Percentiles rank a stretch among this genome's conserved stretches.
phyloP scores from a whole-genome alignment of 148 eudicot genomes.

The Hydrangea macrophylla region DNA sequence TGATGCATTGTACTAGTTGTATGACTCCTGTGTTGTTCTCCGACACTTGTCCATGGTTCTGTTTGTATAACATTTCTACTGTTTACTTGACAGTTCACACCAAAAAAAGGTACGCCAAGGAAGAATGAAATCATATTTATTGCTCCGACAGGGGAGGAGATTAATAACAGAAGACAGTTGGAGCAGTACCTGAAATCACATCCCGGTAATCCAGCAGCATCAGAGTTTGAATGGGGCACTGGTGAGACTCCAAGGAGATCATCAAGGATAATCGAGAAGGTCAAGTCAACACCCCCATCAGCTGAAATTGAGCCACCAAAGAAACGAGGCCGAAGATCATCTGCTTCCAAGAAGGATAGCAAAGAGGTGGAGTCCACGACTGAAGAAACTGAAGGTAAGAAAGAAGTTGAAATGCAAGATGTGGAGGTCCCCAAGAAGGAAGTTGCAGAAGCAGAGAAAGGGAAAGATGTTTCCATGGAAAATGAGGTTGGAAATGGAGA shows the following conservation, averaged over 20 bases:
- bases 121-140: conserved; percentile 65
- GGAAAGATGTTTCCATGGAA: conserved; percentile 14
- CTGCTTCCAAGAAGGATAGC: conserved; percentile 47
- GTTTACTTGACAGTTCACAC: conserved; percentile 41
- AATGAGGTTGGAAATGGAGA: conserved; percentile 12
- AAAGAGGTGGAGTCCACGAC: conserved; percentile 32
- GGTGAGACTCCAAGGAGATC: conserved; percentile 91
- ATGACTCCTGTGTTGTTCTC: not conserved
- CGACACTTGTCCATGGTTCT: not conserved
- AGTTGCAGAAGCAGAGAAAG: not conserved
- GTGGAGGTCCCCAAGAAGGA: conserved; percentile 25
- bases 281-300: conserved; percentile 40
- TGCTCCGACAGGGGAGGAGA: conserved; percentile 81
- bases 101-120: conserved; percentile 64
- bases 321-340: conserved; percentile 55
- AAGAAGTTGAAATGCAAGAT: conserved; percentile 33
- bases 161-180: conserved; percentile 57
- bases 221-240: conserved; percentile 86
- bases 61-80: not conserved
- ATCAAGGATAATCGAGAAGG: conserved; percentile 72
- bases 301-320: conserved; percentile 51
- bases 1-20: not conserved
- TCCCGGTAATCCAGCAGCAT: conserved; percentile 60
- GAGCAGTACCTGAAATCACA: conserved; percentile 77
- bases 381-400: conserved; percentile 26